Evolutionary conservation across 2,329 filamentous ascomycete species (phyloP).

Genomic region (Aspergillus tubingensis): DNA sequence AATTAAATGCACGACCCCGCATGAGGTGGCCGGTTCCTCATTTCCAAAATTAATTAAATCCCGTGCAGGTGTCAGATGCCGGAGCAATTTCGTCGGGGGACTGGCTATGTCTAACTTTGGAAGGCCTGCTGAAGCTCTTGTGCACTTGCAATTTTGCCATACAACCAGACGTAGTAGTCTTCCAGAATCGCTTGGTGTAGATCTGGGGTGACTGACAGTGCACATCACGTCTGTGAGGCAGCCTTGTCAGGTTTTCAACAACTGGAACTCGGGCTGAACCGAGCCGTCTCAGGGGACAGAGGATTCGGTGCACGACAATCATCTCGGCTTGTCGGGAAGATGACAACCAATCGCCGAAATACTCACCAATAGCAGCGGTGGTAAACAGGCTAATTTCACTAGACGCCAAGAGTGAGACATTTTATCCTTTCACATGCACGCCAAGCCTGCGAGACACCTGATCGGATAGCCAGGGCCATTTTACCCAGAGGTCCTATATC

Average conservation of each 20-base stretch:
- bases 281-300: conserved; percentile 3
- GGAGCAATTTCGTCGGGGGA: not conserved
- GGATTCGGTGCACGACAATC: not conserved
- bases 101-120: not conserved
- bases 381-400: conserved; percentile 1
- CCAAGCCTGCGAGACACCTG: not conserved
- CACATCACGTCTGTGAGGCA: not conserved
- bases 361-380: not conserved
- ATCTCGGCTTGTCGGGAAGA: not conserved
- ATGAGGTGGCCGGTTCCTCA: not conserved
- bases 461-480: not conserved
- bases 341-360: conserved; percentile 4
- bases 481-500: not conserved
- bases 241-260: not conserved
- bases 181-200: not conserved
- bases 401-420: conserved; percentile 4
- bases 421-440: conserved; percentile 7
- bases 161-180: not conserved
- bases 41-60: conserved; percentile 8
- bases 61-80: conserved; percentile 2
- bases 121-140: not conserved
- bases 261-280: not conserved
- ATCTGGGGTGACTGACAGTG: not conserved
- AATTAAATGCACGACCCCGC: conserved; percentile 6
- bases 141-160: not conserved